A percentile compares a stretch with the other conserved stretches of the same genome.
Evolutionary conservation across 208 protist genomes (phyloP).

Genomic region (Trypanosoma scelopori): DNA sequence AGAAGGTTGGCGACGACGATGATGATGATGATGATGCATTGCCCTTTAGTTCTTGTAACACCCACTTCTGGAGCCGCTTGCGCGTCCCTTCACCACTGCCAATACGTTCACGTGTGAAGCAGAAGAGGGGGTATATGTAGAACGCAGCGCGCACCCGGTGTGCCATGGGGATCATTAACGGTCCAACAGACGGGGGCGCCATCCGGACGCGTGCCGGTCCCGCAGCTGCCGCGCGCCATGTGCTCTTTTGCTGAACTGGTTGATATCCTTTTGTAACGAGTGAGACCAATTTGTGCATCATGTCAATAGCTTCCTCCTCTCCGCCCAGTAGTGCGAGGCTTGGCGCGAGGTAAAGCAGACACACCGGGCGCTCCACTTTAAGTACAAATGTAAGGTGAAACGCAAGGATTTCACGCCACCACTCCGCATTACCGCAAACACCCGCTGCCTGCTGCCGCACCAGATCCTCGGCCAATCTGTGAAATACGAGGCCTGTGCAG

Average conservation of each 20-base stretch:
- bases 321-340: constrained; percentile 56
- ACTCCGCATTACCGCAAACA: constrained; percentile 67
- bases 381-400: constrained; percentile 56
- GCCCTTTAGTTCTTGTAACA: constrained; percentile 47
- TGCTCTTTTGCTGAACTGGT: constrained; percentile 39
- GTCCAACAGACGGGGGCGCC: constrained; percentile 44
- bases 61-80: constrained; percentile 69
- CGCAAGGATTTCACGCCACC: constrained; percentile 67
- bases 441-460: constrained; percentile 55
- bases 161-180: constrained; percentile 48
- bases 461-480: constrained; percentile 56
- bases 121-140: constrained; percentile 65
- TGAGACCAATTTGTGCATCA: constrained; percentile 74
- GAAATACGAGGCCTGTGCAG: constrained; percentile 61
- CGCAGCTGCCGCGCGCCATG: constrained; percentile 5
- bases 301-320: constrained; percentile 61
- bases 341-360: constrained; percentile 61
- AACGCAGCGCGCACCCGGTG: constrained; percentile 59
- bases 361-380: constrained; percentile 53
- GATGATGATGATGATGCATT: constrained; percentile 3
- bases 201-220: constrained; percentile 66
- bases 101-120: constrained; percentile 44
- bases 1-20: constrained; percentile 8
- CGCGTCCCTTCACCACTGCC: constrained; percentile 54
- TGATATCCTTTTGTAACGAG: constrained; percentile 67